Evolutionary conservation across 257 asterid species (phyloP).

Genomic region (Fraxinus excelsior): DNA sequence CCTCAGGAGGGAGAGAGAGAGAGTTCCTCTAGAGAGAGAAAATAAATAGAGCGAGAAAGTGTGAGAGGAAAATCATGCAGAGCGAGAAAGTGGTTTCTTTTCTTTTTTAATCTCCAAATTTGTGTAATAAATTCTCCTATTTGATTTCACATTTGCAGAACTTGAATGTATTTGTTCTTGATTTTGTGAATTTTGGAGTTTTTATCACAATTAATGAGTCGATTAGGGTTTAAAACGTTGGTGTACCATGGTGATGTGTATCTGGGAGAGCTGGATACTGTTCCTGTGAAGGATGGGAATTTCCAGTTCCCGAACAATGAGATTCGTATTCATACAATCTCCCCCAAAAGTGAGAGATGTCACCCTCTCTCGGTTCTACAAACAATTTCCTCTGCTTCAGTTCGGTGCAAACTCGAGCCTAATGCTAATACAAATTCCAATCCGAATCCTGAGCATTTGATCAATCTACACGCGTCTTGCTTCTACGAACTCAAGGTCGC

Average conservation of each 20-base stretch:
- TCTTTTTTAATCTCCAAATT: not conserved
- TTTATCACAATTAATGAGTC: conserved; percentile 46
- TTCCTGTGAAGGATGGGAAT: conserved; percentile 59
- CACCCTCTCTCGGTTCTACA: conserved; percentile 81
- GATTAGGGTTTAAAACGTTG: conserved; percentile 85
- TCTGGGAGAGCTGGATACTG: conserved; percentile 75
- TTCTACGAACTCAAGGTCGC: conserved; percentile 80
- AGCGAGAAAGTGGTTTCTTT: conserved; percentile 11
- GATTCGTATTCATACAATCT: conserved; percentile 77
- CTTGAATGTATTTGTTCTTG: conserved; percentile 4
- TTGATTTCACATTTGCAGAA: conserved; percentile 17
- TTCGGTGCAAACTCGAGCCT: conserved; percentile 92
- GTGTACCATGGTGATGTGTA: conserved; percentile 70
- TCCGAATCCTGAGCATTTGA: conserved; percentile 53
- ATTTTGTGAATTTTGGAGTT: conserved; percentile 9
- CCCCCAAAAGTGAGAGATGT: conserved; percentile 71
- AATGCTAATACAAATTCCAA: conserved; percentile 32
- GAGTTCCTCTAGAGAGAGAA: conserved; percentile 25
- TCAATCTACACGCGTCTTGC: conserved; percentile 80
- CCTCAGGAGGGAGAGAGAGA: conserved; percentile 14
- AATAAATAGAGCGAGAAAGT: conserved; percentile 35
- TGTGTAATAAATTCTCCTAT: conserved; percentile 11
- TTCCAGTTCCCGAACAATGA: conserved; percentile 83
- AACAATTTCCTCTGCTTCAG: conserved; percentile 63
- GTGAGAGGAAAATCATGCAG: conserved; percentile 23